Base-by-base conservation (phyloP, 352 stramenopile genomes). In the Elongisporangium undulatum region DNA sequence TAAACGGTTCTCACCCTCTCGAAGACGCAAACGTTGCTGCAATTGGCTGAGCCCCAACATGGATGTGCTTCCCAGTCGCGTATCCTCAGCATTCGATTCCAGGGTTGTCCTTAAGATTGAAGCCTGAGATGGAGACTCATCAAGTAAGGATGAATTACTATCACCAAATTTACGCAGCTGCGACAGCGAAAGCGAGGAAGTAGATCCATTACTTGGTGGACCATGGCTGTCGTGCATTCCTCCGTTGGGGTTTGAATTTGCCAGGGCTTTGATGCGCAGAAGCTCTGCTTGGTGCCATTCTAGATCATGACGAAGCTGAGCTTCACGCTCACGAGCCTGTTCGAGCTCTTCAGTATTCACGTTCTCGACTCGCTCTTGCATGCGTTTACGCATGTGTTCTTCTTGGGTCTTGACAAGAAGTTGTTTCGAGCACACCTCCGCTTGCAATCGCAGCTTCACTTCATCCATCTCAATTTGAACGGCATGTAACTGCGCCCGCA, bases 1-100 rank as follows among this genome's bases (percentile, higher is more conserved):
- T 56, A 92, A 71, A 17, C 75, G 60, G 26, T 89, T 90, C 56
- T 94, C 85, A 8, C 85, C 82, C 22, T 94, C 85, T 3, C 79
- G 78, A 2, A 94, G 58, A 6, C 82, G 81, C 22, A 94, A 48
- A 26, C 79, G 74, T 57, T 94, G 85, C 56, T 92, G 79, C 38
- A 94, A 60, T 39, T 94, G 85, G 50, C 71, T 90, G 21, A 92
- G 57, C 1, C 80, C 79, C n/a, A 94, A 62, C 26, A 94, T 69
- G 0, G 82, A 90, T 24, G 77, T 77, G 38, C 74, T 79, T 15
- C 63, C 51, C 4, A 79, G 20, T 1, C 56, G 53, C 2, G 71
- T 57, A 17, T 82, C 79, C 12, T 62, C 67, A 16, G 60, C 58
- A 10, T 56, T 72, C 15, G 72, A 68, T 34, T 82, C 75, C 23